Conservation (phyloP, 2,329 filamentous ascomycete species). For the Rhinocladiella mackenziei region DNA sequence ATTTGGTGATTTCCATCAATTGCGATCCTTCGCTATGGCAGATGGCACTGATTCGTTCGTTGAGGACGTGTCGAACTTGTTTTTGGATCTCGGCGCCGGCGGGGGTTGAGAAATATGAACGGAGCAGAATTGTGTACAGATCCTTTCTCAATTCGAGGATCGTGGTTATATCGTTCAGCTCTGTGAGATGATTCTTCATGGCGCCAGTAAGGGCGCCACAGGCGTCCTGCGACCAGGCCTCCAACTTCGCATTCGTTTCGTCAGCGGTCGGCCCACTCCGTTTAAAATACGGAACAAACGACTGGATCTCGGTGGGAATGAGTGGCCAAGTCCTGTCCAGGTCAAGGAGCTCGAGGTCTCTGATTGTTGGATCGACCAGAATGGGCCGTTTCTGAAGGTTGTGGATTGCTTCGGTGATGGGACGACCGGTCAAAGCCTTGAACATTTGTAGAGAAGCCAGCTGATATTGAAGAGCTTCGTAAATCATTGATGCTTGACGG, state of each 20-base stretch:
- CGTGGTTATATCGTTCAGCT: conserved; percentile 61
- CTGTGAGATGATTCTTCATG: conserved; percentile 56
- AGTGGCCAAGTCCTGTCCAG: conserved; percentile 74
- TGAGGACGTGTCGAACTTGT: conserved; percentile 64
- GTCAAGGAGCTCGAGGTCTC: conserved; percentile 49
- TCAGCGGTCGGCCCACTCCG: conserved; percentile 68
- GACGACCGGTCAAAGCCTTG: conserved; percentile 68
- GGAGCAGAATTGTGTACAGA: conserved; percentile 71
- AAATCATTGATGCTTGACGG: conserved; percentile 51
- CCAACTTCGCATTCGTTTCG: conserved; percentile 59
- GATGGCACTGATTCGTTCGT: conserved; percentile 43
- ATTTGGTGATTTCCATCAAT: conserved; percentile 14
- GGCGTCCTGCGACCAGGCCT: conserved; percentile 60
- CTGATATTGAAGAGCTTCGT: conserved; percentile 67
- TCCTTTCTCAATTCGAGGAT: conserved; percentile 67
- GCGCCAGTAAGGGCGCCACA: conserved; percentile 59
- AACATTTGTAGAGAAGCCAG: conserved; percentile 73
- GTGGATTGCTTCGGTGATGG: conserved; percentile 65
- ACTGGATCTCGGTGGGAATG: conserved; percentile 76
- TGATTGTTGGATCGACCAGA: conserved; percentile 66
- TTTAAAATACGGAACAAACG: conserved; percentile 82
- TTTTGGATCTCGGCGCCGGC: conserved; percentile 60
- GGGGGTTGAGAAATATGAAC: conserved; percentile 60
- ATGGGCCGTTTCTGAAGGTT: conserved; percentile 67
- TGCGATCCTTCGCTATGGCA: conserved; percentile 12